Percentiles rank a stretch among this genome's conserved stretches.
These are phyloP conservation scores for Colletotrichum sublineola DNA, from an alignment of 2,329 filamentous ascomycete genomes.

Conservation along the genomic window DNA sequence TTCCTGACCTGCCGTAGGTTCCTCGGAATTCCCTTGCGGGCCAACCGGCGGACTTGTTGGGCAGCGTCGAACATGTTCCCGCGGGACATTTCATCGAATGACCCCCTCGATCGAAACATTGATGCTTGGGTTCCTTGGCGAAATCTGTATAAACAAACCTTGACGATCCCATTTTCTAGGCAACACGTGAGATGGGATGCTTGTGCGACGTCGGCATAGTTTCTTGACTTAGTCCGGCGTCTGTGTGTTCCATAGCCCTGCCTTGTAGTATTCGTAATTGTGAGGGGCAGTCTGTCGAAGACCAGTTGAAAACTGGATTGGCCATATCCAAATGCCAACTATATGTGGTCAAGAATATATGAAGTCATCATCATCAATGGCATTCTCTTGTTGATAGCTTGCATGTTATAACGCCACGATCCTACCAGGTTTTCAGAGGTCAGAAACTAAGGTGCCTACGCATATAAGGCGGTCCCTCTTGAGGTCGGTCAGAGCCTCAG, in stretches of 20 bases:
- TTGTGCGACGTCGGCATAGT: constrained; percentile 41
- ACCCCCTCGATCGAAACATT: neutral
- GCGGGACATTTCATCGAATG: too few relatives aligned
- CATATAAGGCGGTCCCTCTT: too few relatives aligned
- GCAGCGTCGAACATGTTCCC: neutral
- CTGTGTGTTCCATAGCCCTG: constrained; percentile 28
- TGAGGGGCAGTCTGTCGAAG: neutral
- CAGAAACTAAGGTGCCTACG: neutral
- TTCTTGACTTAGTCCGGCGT: constrained; percentile 34
- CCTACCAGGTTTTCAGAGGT: neutral
- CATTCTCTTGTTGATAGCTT: neutral
- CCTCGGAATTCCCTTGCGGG: neutral
- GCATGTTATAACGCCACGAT: neutral
- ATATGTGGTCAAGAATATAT: neutral
- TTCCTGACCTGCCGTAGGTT: neutral
- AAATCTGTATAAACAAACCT: constrained; percentile 17
- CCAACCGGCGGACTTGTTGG: neutral
- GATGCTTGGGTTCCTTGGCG: constrained; percentile 4
- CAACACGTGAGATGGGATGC: constrained; percentile 25
- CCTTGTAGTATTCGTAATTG: neutral
- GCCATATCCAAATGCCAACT: neutral
- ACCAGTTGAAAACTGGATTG: constrained; percentile 4
- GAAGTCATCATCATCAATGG: neutral
- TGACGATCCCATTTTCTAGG: neutral
- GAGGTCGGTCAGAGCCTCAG: too few relatives aligned